Base-by-base conservation (phyloP, 495 filamentous ascomycete species). In the Penicillium cosmopolitanum region DNA sequence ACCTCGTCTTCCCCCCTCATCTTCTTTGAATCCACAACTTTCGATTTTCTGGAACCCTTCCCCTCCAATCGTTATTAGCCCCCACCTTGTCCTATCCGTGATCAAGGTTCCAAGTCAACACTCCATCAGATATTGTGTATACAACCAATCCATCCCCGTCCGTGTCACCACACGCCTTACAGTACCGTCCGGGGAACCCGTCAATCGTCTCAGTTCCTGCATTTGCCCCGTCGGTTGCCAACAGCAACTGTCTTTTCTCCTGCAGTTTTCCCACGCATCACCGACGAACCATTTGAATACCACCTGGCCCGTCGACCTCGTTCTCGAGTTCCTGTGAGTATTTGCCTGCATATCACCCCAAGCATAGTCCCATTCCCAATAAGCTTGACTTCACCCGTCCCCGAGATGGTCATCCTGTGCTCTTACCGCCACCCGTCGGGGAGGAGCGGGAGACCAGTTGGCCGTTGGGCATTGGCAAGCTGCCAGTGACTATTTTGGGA, bases 121-220 rank as follows among this genome's bases (percentile, higher is more conserved):
- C 28, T 50, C 38, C 31, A 52, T 38, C 15, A 65, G 59, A 67
- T 66, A 71, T 71, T 68, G 57, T 43, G 51, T 71, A 61, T 56
- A 43, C 66, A 69, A 65, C 66, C 53, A 44, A 23, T 16, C 54
- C 66, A 68, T 58, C 66, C 66, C 61, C 60, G 50, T 61, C 46
- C 36, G 55, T 62, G 53, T 61, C 50, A 63, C 58, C 43, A 51
- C 50, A 28, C 36, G 2, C 56, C 55, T 56, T 50, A 36, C 46
- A 48, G 19, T 28, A 48, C 51, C 19, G 33, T 42, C 52, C 43
- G 19, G 42, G 51, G 23, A 50, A 51, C 19, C 21, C 33, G 60
- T 66, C 57, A 57, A 66, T 50, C 42, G 58, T 51, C 52, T 38
- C 62, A 31, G 55, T 62, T 62, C 67, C 65, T 66, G 65, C 65